Conservation (phyloP, 768 basidiomycete species). For the Russula earlei region DNA sequence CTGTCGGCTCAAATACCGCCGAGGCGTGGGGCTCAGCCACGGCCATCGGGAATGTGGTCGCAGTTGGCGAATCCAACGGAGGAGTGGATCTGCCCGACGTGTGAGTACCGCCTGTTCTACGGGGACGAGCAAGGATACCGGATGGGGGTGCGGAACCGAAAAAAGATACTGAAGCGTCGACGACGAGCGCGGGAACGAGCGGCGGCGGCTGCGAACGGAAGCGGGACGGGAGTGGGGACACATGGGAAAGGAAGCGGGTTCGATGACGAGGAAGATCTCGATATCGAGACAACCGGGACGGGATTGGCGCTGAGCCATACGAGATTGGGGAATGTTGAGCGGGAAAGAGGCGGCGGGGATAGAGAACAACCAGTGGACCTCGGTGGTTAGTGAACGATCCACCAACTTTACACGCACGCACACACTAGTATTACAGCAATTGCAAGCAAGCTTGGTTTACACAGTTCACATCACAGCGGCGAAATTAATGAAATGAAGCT, state of each 20-base stretch:
- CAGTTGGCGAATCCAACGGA: constrained; percentile 53
- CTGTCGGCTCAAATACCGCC: constrained; percentile 59
- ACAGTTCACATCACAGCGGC: background rate
- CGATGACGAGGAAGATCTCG: constrained; percentile 18
- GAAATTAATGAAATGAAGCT: constrained; percentile 9
- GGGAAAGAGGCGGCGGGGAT: constrained; percentile 12
- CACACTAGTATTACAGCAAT: background rate
- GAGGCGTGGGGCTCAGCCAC: constrained; percentile 27
- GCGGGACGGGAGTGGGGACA: constrained; percentile 30
- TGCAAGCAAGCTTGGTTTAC: too few relatives aligned
- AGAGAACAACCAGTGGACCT: background rate
- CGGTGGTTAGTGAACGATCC: background rate
- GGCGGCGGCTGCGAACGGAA: constrained; percentile 44
- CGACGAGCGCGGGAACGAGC: constrained; percentile 64
- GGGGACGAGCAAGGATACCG: constrained; percentile 66
- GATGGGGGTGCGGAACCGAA: constrained; percentile 57
- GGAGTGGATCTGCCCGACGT: constrained; percentile 92
- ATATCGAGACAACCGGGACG: constrained; percentile 5
- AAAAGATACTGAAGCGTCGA: constrained; percentile 66
- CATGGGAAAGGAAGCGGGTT: constrained; percentile 25
- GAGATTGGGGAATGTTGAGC: constrained; percentile 15
- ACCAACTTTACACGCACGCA: background rate
- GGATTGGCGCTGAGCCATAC: constrained; percentile 16
- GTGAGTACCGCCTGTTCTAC: constrained; percentile 89
- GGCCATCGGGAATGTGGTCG: constrained; percentile 23